Evolutionary conservation across 2,329 filamentous ascomycete species (phyloP).

Genomic region (Grosmannia serpens): DNA sequence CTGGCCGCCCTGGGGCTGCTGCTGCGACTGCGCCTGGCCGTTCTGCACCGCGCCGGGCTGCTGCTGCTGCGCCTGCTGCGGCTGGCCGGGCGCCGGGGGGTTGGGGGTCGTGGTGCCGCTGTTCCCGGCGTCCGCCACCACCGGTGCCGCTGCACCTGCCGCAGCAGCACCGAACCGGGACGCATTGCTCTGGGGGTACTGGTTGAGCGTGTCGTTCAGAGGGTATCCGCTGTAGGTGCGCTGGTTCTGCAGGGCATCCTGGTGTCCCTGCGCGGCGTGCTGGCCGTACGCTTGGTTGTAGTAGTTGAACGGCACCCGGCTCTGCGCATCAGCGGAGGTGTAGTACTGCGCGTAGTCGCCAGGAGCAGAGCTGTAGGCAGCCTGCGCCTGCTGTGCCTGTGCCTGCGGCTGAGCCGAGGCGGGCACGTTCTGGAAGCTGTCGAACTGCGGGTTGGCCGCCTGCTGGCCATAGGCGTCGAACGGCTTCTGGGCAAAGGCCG

Average conservation of each 20-base stretch:
- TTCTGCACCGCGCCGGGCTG: constrained; percentile 14
- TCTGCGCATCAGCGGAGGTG: constrained; percentile 54
- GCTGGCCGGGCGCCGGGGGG: constrained; percentile 44
- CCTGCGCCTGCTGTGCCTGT: constrained; percentile 46
- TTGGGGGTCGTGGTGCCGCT: constrained; percentile 89
- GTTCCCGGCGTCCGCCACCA: constrained; percentile 59
- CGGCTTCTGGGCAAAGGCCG: constrained; percentile 60
- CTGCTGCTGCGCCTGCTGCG: constrained; percentile 34
- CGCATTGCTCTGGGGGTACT: constrained; percentile 66
- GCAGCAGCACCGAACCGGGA: constrained; percentile 46
- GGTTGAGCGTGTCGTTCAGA: constrained; percentile 53
- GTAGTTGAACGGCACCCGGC: constrained; percentile 66
- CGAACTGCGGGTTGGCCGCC: constrained; percentile 42
- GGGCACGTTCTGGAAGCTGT: constrained; percentile 34
- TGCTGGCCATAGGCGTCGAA: constrained; percentile 75
- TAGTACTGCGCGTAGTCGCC: constrained; percentile 81
- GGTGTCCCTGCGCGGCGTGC: constrained; percentile 48
- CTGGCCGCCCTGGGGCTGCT: constrained; percentile 26
- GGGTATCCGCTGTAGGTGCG: constrained; percentile 68
- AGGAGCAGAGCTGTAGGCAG: constrained; percentile 60
- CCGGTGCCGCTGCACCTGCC: constrained; percentile 3
- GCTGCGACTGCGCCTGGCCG: constrained; percentile 19
- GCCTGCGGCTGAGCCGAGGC: constrained; percentile 35
- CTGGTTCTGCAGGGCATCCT: constrained; percentile 60
- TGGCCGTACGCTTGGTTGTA: constrained; percentile 55